Percentiles rank a stretch among this genome's conserved stretches.
phyloP scores from a whole-genome alignment of 2,329 filamentous ascomycete species.

The Emmonsiellopsis sp. region DNA sequence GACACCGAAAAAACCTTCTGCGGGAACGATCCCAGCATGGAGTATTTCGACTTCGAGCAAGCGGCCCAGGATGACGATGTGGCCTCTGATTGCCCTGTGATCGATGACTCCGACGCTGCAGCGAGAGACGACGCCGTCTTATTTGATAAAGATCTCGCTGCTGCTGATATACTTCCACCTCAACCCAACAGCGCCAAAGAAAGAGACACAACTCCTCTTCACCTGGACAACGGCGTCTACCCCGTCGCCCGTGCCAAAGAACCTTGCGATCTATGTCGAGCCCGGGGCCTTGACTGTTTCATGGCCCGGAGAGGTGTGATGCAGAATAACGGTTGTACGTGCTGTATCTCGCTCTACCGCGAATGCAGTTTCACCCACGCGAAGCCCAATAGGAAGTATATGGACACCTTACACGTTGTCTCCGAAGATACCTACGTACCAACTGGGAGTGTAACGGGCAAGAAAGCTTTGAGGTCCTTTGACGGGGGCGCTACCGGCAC shows the following conservation, averaged over 20 bases:
- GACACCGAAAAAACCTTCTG: not conserved
- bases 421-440: slow-evolving; percentile 33
- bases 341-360: slow-evolving; percentile 39
- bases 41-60: slow-evolving; percentile 41
- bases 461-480: slow-evolving; percentile 33
- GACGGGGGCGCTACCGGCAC: slow-evolving; percentile 20
- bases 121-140: slow-evolving; percentile 34
- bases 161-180: slow-evolving; percentile 20
- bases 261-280: slow-evolving; percentile 38
- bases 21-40: slow-evolving; percentile 23
- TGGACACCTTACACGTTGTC: slow-evolving; percentile 37
- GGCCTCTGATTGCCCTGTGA: slow-evolving; percentile 29
- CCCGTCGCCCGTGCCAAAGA: slow-evolving; percentile 38
- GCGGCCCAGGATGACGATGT: slow-evolving; percentile 35
- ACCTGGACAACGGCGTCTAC: slow-evolving; percentile 24
- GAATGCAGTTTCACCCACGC: slow-evolving; percentile 40
- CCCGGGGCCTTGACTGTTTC: slow-evolving; percentile 40
- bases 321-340: slow-evolving; percentile 36
- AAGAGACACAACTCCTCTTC: slow-evolving; percentile 14
- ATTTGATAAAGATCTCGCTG: slow-evolving; percentile 31
- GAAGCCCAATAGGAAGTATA: slow-evolving; percentile 31
- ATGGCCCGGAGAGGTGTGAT: slow-evolving; percentile 36
- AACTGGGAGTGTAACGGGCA: slow-evolving; percentile 30
- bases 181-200: slow-evolving; percentile 12
- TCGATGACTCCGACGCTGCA: slow-evolving; percentile 29